These are phyloP conservation scores for Auriscalpium orientale DNA, from an alignment of 768 basidiomycete genomes.

Conservation along the genomic window DNA sequence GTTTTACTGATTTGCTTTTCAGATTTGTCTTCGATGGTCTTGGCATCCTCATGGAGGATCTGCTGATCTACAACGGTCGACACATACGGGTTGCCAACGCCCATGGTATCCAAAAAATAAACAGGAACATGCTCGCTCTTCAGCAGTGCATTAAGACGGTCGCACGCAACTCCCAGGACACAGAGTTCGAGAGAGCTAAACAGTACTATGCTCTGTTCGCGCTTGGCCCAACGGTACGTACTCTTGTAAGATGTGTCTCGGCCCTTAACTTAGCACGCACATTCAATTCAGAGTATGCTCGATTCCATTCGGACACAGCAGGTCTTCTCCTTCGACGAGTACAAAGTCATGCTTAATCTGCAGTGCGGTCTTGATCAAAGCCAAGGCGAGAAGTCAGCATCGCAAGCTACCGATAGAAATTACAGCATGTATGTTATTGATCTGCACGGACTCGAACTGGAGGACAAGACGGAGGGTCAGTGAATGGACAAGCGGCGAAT, in stretches of 20 bases:
- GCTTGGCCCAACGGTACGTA: conserved; percentile 61
- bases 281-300: conserved; percentile 57
- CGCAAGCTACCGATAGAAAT: conserved; percentile 56
- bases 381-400: conserved; percentile 40
- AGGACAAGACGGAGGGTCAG: conserved; percentile 29
- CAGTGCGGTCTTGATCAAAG: conserved; percentile 77
- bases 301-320: conserved; percentile 56
- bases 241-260: background rate
- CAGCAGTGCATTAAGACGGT: conserved; percentile 87
- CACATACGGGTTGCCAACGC: conserved; percentile 61
- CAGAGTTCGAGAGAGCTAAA: conserved; percentile 70
- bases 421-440: conserved; percentile 89
- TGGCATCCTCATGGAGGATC: conserved; percentile 75
- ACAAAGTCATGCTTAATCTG: conserved; percentile 82
- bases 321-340: conserved; percentile 83
- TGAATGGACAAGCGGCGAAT: background rate
- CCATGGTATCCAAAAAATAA: conserved; percentile 79
- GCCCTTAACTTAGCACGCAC: background rate
- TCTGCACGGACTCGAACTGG: conserved; percentile 72
- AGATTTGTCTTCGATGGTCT: conserved; percentile 89
- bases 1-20: background rate
- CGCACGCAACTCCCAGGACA: conserved; percentile 47
- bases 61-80: conserved; percentile 69
- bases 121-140: conserved; percentile 82
- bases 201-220: conserved; percentile 77